Evolutionary conservation across 331 rosid species (phyloP), one percentile per base, ranked within the genome.

Genomic region (Quercus phellos): DNA sequence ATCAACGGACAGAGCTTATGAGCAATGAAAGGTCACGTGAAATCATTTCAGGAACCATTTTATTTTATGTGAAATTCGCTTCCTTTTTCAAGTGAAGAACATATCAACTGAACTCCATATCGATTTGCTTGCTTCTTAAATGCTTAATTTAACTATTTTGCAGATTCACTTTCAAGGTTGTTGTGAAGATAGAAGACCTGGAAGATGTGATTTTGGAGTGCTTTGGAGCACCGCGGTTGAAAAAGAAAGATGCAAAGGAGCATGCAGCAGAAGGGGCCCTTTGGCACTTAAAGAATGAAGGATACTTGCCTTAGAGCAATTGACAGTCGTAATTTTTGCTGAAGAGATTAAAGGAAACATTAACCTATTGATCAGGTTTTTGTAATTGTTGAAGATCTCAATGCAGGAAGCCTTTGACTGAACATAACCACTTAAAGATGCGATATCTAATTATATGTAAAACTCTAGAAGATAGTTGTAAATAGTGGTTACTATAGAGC

Each of bases 251-350:
- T 26, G 97, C 99, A 5, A 87, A 88, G 6, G 97, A 94, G 85
- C 76, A 82, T 79, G 99, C 98, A 0, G 97, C 98, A 24, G 94
- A 91, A 85, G 97, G 88, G 61, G 96, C 91, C 46, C 78, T 92
- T 70, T 92, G 99, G 99, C 87, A 82, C 90, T 84, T 94, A 71
- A 22, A 77, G 81, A 63, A 86, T 60, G 54, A 34, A 77, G 97
- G 96, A 4, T 91, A 85, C 74, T 56, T 84, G 75, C 35, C 35
- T 13, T 70, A 55, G 18, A 64, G 38, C 64, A 69, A 43, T 46
- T 84, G 63, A 78, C 55, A 54, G 13, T 9, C 58, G 60, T 66
- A 58, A 1, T 56, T 78, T 35, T 59, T 69, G 74, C 64, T 71
- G 50, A 24, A 27, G 9, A 58, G 42, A 34, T 55, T 21, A 30